Base-by-base conservation (phyloP, 352 stramenopile species). In the Nothophytophthora sp. region DNA sequence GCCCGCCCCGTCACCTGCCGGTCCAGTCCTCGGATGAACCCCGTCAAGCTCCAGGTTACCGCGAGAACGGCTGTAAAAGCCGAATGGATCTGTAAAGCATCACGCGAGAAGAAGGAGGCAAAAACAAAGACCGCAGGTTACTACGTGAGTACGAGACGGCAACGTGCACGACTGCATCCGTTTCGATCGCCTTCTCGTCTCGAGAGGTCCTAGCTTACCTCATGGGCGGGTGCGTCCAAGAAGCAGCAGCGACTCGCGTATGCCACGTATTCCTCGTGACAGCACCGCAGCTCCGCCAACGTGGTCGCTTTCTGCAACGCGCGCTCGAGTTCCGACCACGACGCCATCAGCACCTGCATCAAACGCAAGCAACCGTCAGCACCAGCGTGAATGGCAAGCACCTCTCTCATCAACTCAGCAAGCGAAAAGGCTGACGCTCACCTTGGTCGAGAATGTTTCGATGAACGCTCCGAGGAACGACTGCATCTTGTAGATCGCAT, bases 401-500 rank as follows among this genome's bases (percentile, higher is more conserved):
- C n/a, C n/a, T n/a, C n/a, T n/a, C n/a, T n/a, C n/a, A n/a, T n/a
- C n/a, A n/a, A n/a, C 8, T 19, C 16, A 35, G 7, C 10, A 51
- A 8, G 15, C 20, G 34, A 29, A 37, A 25, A 13, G 18, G 5
- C 15, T 11, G 11, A 0, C 15, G 36, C 47, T 9, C 53, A 83
- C 72, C 53, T 70, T 69, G 12, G 64, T 70, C 15, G 57, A 56
- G 48, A 86, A 82, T 22, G 62, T 60, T 45, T 77, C 72, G 33
- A 76, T 81, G 38, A 82, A 80, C 27, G 67, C 72, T 40, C 45
- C 30, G 1, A 84, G 52, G 8, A 80, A 51, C 18, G 50, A 23
- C 44, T 84, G 70, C 38, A 69, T 82, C 50, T 64, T 68, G 55
- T 71, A 71, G 9, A 84, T 41, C 13, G 73, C 50, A 20, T 62